phyloP scores from a whole-genome alignment of 176 grass and related monocot species.

The Juncus inflexus region DNA sequence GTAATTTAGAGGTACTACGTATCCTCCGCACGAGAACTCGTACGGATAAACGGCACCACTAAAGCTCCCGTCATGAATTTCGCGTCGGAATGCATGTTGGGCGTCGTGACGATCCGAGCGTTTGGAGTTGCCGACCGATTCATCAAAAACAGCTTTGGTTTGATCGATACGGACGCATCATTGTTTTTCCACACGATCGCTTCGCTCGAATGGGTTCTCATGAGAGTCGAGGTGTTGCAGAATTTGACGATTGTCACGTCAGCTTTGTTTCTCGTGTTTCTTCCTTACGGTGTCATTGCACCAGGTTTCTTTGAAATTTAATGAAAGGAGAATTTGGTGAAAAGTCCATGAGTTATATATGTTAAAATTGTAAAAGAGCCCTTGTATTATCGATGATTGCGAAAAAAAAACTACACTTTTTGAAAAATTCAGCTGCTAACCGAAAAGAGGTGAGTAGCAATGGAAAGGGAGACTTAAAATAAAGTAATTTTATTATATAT shows the following conservation, averaged over 20 bases:
- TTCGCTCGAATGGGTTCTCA: slow-evolving; percentile 84
- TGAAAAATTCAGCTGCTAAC: too few species aligned
- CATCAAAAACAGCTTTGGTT: slow-evolving; percentile 48
- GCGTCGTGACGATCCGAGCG: slow-evolving; percentile 68
- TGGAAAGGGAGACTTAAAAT: too few species aligned
- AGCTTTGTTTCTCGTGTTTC: slow-evolving; percentile 61
- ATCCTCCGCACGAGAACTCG: slow-evolving; percentile 78
- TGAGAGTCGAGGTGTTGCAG: slow-evolving; percentile 84
- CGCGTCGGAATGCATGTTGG: slow-evolving; percentile 70
- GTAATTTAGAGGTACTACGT: slow-evolving; percentile 65
- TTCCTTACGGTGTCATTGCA: slow-evolving; percentile 65
- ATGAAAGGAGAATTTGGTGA: not conserved
- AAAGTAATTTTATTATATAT: too few species aligned
- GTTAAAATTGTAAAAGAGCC: too few species aligned
- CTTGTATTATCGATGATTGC: too few species aligned
- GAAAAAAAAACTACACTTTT: too few species aligned
- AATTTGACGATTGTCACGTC: slow-evolving; percentile 61
- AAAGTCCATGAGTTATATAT: too few species aligned
- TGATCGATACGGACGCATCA: slow-evolving; percentile 76
- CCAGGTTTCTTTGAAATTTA: slow-evolving; percentile 45
- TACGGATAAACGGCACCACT: slow-evolving; percentile 92
- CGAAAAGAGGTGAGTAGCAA: too few species aligned
- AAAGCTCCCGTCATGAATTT: slow-evolving; percentile 93
- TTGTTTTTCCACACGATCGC: slow-evolving; percentile 85
- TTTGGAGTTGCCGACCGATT: slow-evolving; percentile 60